These are phyloP conservation scores for Nicotiana undulata DNA, from an alignment of 257 asterid genomes.

Conservation along the genomic window DNA sequence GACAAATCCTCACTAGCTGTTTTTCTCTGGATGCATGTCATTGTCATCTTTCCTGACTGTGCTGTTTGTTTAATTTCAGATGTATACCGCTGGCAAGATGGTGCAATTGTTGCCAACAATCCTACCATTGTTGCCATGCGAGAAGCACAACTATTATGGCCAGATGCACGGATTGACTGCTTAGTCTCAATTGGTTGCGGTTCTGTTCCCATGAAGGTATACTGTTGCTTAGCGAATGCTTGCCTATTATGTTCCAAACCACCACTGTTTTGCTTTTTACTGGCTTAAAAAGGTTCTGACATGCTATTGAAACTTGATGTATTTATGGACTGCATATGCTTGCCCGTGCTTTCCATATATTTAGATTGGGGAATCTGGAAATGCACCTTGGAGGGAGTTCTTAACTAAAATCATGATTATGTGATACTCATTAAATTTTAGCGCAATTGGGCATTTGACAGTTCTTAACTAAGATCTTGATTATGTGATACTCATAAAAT, in stretches of 20 bases:
- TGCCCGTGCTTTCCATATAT: background rate
- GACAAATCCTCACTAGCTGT: conserved; percentile 10
- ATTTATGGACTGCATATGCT: background rate
- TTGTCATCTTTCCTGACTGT: conserved; percentile 11
- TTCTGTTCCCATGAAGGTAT: conserved; percentile 93
- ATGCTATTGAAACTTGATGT: background rate
- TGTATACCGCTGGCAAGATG: conserved; percentile 93
- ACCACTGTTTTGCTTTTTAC: background rate
- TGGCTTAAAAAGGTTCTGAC: background rate
- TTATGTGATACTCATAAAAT: no score
- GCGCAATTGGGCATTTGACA: background rate
- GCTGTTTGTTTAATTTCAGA: conserved; percentile 38
- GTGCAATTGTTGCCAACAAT: conserved; percentile 98
- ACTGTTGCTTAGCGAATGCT: background rate
- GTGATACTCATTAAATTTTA: background rate
- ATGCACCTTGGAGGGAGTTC: background rate
- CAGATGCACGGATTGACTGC: conserved; percentile 91
- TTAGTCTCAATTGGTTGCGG: conserved; percentile 96
- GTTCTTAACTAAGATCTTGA: no score
- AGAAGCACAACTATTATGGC: conserved; percentile 97
- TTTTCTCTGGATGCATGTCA: conserved; percentile 10
- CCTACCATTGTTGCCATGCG: conserved; percentile 92
- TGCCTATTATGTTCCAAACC: background rate
- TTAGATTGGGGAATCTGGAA: conserved; percentile 1
- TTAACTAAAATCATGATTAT: background rate